Evolutionary conservation across 192 early-diverging fungal genomes (phyloP), one percentile per base, ranked within the genome.

Genomic region (Blastocladiella britannica): DNA sequence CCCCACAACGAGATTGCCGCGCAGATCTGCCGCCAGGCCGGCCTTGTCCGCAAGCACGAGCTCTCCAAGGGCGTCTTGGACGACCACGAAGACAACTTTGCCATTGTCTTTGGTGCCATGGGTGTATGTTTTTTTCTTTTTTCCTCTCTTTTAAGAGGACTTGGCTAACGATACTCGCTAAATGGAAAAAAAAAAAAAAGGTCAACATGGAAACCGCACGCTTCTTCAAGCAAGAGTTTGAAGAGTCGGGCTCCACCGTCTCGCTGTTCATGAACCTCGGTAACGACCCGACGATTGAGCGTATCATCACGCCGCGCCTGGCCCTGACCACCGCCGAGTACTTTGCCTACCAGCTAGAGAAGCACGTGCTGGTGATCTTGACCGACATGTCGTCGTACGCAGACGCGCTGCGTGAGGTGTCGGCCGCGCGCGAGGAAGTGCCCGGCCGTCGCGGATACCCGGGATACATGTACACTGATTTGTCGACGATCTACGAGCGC

Each of bases 1-100:
- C 94, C 94, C 26, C 94, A 98, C 71, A 98, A 98, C 71, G 93
- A 97, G 83, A 94, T 96, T 81, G 94, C 94, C 54, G 94, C 94
- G 43, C 94, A 98, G 76, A 98, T 98, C 67, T 93, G 91, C 77
- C 82, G 94, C 67, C 94, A 98, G 70, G 94, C 94, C 31, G 92
- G 92, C 56, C 73, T 98, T 54, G 94, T 98, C 55, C 82, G 92
- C 68, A 82, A 82, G 62, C 75, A 87, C 53, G 80, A 82, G 58
- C 69, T 72, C n/a, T 75, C 78, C 59, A 98, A 98, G 73, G 88
- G 86, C 58, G 85, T 93, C 26, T 77, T 86, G 57, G 94, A 98
- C 65, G 87, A 78, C 55, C 91, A 95, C 67, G 89, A 93, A 67
- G 92, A 98, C 66, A 98, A 98, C 72, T 98, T 98, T 73, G 88